Percentiles rank a stretch among this genome's conserved stretches.
Conservation (phyloP, 768 basidiomycete species). For the Kwoniella dejecticola region DNA sequence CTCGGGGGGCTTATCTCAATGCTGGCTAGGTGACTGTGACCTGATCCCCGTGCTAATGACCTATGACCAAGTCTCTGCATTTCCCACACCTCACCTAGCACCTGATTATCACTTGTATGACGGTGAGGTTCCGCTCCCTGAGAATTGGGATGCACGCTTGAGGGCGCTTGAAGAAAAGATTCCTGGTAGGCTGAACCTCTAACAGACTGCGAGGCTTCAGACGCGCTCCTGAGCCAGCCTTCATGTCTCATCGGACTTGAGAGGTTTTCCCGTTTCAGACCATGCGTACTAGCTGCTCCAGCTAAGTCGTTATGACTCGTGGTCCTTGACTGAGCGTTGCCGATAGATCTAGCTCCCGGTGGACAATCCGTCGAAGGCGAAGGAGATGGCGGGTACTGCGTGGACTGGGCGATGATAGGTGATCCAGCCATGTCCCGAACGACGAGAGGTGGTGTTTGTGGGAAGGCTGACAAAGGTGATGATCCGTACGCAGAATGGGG, state of each 20-base stretch:
- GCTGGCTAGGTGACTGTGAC: too few species aligned
- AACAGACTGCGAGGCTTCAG: neutral
- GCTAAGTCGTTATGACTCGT: neutral
- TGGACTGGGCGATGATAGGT: neutral
- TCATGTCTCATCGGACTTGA: neutral
- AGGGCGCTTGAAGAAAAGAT: neutral
- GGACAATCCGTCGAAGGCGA: too few species aligned
- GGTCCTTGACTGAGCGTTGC: conserved; percentile 5
- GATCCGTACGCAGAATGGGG: neutral
- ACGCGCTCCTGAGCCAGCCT: conserved; percentile 5
- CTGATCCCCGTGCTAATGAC: too few species aligned
- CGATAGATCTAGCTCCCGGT: neutral
- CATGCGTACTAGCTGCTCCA: neutral
- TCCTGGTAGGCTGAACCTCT: neutral
- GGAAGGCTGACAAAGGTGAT: conserved; percentile 4
- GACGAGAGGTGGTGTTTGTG: neutral
- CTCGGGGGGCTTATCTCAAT: too few species aligned
- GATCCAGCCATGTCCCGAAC: neutral
- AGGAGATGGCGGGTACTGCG: neutral
- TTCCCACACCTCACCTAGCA: too few species aligned
- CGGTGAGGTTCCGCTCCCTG: too few species aligned
- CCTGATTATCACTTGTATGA: too few species aligned
- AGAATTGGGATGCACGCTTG: neutral
- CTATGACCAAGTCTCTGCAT: too few species aligned
- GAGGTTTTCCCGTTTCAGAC: neutral